Conservation (phyloP, 1,139 yeast genomes). For the Lodderomyces orthopsilosis region DNA sequence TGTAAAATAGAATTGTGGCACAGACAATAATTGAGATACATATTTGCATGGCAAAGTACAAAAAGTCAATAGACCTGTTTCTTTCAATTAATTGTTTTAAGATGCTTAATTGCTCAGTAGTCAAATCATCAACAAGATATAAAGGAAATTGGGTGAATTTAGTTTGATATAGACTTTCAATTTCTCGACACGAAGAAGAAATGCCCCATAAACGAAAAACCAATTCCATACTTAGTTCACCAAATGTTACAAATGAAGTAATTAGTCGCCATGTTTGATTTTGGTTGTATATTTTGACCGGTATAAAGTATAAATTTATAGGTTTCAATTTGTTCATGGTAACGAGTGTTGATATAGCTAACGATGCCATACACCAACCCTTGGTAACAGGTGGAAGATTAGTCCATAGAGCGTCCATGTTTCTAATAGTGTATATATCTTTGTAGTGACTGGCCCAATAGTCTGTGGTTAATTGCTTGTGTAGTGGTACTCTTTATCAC, state of each 20-base stretch:
- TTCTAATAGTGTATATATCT: not conserved
- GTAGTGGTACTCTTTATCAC: not conserved
- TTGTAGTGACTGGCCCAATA: not conserved
- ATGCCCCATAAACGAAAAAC: constrained; percentile 20
- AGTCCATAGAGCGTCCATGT: constrained; percentile 14
- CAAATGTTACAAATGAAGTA: constrained; percentile 34
- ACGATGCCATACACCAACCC: constrained; percentile 25
- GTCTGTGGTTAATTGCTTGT: not conserved
- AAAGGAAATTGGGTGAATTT: constrained; percentile 21
- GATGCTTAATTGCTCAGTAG: constrained; percentile 16
- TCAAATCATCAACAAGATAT: constrained; percentile 14
- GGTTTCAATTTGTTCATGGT: constrained; percentile 17
- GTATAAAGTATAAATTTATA: constrained; percentile 19
- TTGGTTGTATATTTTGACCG: constrained; percentile 23
- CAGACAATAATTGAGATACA: constrained; percentile 22
- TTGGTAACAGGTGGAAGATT: constrained; percentile 34
- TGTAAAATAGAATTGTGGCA: constrained; percentile 19
- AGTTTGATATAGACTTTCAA: constrained; percentile 21
- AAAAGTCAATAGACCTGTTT: constrained; percentile 28
- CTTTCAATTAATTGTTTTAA: constrained; percentile 18
- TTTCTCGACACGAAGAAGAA: constrained; percentile 14
- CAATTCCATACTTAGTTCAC: constrained; percentile 24
- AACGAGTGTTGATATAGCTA: constrained; percentile 19
- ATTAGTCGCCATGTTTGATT: constrained; percentile 39
- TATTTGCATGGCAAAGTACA: constrained; percentile 28